Conservation (phyloP, 495 filamentous ascomycete species). For the Penicillium paxilli region DNA sequence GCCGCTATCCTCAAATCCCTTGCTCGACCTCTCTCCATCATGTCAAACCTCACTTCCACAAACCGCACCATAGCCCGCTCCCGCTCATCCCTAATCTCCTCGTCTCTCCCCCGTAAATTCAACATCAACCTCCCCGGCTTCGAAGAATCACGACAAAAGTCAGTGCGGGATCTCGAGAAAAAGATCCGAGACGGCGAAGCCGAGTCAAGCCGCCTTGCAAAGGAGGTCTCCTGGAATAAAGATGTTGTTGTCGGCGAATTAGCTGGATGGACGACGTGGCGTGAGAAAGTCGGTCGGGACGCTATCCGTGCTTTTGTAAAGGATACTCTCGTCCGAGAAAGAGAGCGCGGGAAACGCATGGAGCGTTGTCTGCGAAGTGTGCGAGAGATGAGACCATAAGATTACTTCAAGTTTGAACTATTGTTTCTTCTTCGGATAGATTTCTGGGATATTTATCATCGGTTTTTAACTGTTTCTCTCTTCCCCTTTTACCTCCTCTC, state of each 20-base stretch:
- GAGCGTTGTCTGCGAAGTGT: conserved; percentile 56
- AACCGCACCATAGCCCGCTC: conserved; percentile 72
- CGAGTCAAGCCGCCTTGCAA: conserved; percentile 65
- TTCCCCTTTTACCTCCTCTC: not conserved
- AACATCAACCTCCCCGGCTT: conserved; percentile 57
- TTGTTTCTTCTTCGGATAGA: conserved; percentile 10
- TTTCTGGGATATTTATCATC: conserved; percentile 1
- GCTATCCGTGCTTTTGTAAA: conserved; percentile 74
- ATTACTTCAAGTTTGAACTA: not conserved
- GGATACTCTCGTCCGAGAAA: conserved; percentile 76
- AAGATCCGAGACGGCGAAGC: conserved; percentile 63
- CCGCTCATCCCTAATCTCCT: conserved; percentile 62
- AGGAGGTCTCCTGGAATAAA: conserved; percentile 87
- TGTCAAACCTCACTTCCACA: conserved; percentile 64
- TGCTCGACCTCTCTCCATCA: conserved; percentile 75
- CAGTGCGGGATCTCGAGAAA: conserved; percentile 76
- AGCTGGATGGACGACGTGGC: conserved; percentile 89
- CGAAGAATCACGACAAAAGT: conserved; percentile 81
- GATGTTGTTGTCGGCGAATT: conserved; percentile 89
- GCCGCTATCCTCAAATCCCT: conserved; percentile 79
- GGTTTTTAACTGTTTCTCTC: not conserved
- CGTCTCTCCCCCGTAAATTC: conserved; percentile 50
- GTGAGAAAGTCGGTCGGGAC: conserved; percentile 71
- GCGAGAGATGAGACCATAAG: conserved; percentile 27
- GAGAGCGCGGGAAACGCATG: conserved; percentile 76